These are phyloP conservation scores for Emericellopsis atlantica DNA, from an alignment of 2,329 filamentous ascomycete genomes.

Conservation along the genomic window DNA sequence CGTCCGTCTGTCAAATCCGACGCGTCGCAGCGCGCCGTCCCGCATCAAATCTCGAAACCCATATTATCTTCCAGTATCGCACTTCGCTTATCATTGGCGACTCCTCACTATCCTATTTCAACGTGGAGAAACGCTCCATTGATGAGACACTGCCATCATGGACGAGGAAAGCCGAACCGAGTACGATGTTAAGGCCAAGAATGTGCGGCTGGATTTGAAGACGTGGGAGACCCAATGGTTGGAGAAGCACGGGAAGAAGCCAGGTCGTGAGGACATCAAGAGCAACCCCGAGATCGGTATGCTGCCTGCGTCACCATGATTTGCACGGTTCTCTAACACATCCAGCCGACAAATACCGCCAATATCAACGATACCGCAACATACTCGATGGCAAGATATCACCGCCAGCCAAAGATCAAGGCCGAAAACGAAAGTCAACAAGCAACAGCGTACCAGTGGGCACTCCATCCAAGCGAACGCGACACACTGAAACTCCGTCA, in stretches of 20 bases:
- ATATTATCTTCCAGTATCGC: background rate
- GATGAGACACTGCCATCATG: constrained; percentile 19
- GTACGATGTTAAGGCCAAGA: constrained; percentile 36
- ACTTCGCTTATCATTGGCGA: too few species aligned
- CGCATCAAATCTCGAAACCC: constrained; percentile 5
- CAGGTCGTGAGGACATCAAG: constrained; percentile 65
- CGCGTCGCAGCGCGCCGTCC: constrained; percentile 2
- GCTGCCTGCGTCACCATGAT: constrained; percentile 5
- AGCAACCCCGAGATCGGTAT: constrained; percentile 57
- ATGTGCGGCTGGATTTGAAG: constrained; percentile 59
- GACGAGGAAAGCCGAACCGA: constrained; percentile 27
- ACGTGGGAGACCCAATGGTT: constrained; percentile 61
- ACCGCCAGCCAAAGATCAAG: constrained; percentile 16
- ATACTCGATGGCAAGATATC: constrained; percentile 40
- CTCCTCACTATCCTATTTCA: too few species aligned
- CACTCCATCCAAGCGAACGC: constrained; percentile 40
- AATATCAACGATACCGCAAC: constrained; percentile 56
- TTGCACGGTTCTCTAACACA: background rate
- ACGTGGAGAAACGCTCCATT: too few species aligned
- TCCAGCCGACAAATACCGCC: constrained; percentile 60
- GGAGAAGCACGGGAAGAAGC: constrained; percentile 53
- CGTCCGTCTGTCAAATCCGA: background rate
- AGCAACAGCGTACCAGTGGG: constrained; percentile 16
- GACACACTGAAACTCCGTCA: constrained; percentile 32
- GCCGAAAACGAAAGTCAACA: constrained; percentile 13